phyloP scores from a whole-genome alignment of 148 eudicot genomes.

The Beta vulgaris region DNA sequence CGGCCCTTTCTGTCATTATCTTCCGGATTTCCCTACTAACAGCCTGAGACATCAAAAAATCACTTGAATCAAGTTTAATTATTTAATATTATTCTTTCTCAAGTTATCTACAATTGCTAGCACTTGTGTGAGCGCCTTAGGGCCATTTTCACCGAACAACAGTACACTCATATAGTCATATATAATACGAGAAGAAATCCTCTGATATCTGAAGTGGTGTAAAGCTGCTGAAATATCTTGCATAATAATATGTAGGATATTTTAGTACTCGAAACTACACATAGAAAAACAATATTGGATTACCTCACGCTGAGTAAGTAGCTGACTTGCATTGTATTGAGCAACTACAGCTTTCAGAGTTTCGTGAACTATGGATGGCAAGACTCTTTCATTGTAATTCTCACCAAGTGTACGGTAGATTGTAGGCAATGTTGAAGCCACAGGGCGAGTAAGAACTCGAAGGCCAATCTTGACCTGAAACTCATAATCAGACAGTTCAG shows the following conservation, averaged over 20 bases:
- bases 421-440: constrained; percentile 64
- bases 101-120: neutral
- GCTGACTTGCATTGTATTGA: constrained; percentile 95
- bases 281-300: too few relatives aligned
- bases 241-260: neutral
- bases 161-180: too few relatives aligned
- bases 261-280: too few relatives aligned
- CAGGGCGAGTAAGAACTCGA: constrained; percentile 91
- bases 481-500: constrained; percentile 4
- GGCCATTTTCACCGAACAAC: too few relatives aligned
- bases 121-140: neutral
- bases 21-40: constrained; percentile 87
- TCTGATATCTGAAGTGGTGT: too few relatives aligned
- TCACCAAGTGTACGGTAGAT: constrained; percentile 90
- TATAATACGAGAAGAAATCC: too few relatives aligned
- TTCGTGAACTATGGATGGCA: constrained; percentile 91
- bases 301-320: constrained; percentile 97
- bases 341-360: constrained; percentile 96
- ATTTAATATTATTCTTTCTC: neutral
- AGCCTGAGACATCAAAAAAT: constrained; percentile 40
- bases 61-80: neutral
- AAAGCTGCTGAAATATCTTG: neutral
- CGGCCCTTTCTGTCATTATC: constrained; percentile 78
- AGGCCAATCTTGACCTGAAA: constrained; percentile 88
- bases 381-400: constrained; percentile 84